These are phyloP conservation scores for Parmelia sp. DNA, from an alignment of 495 filamentous ascomycete species.

Conservation along the genomic window DNA sequence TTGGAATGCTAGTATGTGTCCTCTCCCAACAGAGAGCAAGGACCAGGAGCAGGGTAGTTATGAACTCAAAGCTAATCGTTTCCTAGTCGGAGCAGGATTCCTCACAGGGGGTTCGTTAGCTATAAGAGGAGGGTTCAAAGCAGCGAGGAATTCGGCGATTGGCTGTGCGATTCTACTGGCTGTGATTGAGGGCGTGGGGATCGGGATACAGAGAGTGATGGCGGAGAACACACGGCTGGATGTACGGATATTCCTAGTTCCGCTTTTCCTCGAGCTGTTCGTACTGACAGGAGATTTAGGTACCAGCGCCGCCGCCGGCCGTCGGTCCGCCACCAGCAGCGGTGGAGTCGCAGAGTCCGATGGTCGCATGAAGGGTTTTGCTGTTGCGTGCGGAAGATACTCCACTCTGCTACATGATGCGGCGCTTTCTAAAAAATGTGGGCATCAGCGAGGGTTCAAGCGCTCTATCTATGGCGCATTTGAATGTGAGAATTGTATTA, in stretches of 20 bases:
- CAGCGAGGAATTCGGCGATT: slow-evolving; percentile 88
- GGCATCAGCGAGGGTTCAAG: slow-evolving; percentile 1
- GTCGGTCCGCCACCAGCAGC: slow-evolving; percentile 16
- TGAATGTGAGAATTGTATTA: neutral
- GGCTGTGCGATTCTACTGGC: slow-evolving; percentile 89
- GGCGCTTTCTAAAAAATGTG: neutral
- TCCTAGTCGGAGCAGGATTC: slow-evolving; percentile 77
- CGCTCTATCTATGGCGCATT: neutral
- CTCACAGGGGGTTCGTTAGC: slow-evolving; percentile 92
- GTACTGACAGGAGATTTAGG: slow-evolving; percentile 10
- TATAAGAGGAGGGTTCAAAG: slow-evolving; percentile 79
- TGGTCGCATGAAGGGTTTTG: slow-evolving; percentile 24
- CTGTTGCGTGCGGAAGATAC: slow-evolving; percentile 8
- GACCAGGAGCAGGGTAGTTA: neutral
- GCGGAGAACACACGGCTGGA: slow-evolving; percentile 86
- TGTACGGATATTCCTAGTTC: slow-evolving; percentile 36
- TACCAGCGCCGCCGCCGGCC: slow-evolving; percentile 24
- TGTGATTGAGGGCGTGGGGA: slow-evolving; percentile 96
- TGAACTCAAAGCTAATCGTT: slow-evolving; percentile 3
- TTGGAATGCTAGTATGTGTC: slow-evolving; percentile 77
- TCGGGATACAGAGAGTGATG: slow-evolving; percentile 95
- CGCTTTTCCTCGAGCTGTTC: neutral
- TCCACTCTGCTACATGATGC: slow-evolving; percentile 24
- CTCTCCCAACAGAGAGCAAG: slow-evolving; percentile 5
- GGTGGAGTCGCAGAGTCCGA: slow-evolving; percentile 17